These are phyloP conservation scores for Dryas octopetala DNA, from an alignment of 306 rosid genomes.

Conservation along the genomic window DNA sequence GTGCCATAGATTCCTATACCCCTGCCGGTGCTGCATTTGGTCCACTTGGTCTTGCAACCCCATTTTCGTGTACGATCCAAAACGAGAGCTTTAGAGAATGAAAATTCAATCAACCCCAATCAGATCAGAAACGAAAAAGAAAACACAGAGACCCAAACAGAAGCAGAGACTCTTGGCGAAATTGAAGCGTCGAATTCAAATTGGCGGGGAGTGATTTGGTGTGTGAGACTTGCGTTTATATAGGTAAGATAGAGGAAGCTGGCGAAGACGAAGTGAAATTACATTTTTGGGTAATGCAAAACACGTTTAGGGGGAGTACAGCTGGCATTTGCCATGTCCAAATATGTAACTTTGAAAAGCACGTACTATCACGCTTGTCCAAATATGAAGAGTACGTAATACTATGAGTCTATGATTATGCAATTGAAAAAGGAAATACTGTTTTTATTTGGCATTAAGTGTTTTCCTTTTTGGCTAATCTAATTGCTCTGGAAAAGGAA, in stretches of 20 bases:
- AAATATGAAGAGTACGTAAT: too few species aligned
- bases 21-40: conserved; percentile 64
- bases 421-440: too few species aligned
- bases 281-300: neutral
- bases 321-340: neutral
- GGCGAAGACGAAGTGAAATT: neutral
- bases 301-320: neutral
- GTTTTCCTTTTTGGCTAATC: too few species aligned
- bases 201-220: neutral
- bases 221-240: neutral
- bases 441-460: too few species aligned
- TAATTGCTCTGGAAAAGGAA: too few species aligned
- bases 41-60: conserved; percentile 31
- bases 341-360: neutral
- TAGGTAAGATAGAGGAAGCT: neutral
- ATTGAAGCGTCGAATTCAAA: conserved; percentile 5
- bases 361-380: too few species aligned
- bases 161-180: neutral
- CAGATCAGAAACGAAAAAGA: neutral
- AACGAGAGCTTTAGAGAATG: neutral
- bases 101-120: neutral
- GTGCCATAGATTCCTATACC: conserved; percentile 66
- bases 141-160: neutral
- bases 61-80: conserved; percentile 5
- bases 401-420: too few species aligned